Conservation (phyloP, 352 stramenopile species). For the Saprolegnia parasitica region DNA sequence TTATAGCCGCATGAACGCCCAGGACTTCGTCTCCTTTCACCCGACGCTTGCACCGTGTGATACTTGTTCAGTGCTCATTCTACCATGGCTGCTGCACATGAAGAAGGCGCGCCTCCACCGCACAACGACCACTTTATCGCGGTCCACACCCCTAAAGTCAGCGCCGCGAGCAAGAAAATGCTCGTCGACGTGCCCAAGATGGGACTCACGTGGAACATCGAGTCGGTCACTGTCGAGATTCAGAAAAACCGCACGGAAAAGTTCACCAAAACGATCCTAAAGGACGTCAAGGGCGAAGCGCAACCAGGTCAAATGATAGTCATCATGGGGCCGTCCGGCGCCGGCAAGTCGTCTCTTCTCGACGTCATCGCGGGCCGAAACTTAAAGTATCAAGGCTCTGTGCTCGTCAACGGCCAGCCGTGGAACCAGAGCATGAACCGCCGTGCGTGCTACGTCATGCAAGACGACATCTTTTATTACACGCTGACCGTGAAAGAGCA, state of each 20-base stretch:
- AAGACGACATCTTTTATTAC: constrained; percentile 88
- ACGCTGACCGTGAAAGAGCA: constrained; percentile 86
- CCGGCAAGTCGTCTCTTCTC: constrained; percentile 51
- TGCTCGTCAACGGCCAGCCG: constrained; percentile 49
- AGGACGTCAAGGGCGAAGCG: constrained; percentile 38
- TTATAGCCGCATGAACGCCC: too few species aligned
- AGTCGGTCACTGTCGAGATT: constrained; percentile 35
- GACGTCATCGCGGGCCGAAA: constrained; percentile 51
- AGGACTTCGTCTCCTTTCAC: too few species aligned
- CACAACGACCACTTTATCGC: constrained; percentile 20
- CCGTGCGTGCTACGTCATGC: constrained; percentile 73
- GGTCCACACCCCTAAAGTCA: constrained; percentile 14
- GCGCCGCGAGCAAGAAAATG: background rate
- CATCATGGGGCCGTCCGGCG: constrained; percentile 56
- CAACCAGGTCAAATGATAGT: constrained; percentile 36
- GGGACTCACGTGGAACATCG: constrained; percentile 36
- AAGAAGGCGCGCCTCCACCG: background rate
- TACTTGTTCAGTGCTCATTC: background rate
- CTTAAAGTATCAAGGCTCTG: constrained; percentile 46
- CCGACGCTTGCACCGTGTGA: too few species aligned
- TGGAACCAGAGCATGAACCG: constrained; percentile 39
- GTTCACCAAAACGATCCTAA: constrained; percentile 43
- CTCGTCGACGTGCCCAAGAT: constrained; percentile 33
- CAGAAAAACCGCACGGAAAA: constrained; percentile 28
- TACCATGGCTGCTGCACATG: background rate